A percentile compares a stretch with the other conserved stretches of the same genome.
These are phyloP conservation scores for Ceratocystis albifundus DNA, from an alignment of 2,329 filamentous ascomycete species.

Conservation along the genomic window DNA sequence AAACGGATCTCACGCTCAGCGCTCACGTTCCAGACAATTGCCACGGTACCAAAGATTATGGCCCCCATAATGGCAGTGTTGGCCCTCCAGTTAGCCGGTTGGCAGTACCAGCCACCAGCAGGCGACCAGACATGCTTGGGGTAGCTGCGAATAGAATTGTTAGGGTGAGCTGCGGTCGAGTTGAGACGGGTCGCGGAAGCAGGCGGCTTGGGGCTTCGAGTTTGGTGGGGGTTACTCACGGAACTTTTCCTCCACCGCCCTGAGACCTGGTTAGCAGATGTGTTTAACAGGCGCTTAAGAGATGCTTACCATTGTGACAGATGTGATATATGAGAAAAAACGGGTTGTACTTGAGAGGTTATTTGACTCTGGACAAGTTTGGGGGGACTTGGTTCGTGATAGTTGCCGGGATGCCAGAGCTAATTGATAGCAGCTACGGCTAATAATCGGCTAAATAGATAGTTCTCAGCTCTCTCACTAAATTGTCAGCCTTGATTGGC, in stretches of 20 bases:
- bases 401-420: slow-evolving; percentile 1
- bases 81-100: slow-evolving; percentile 85
- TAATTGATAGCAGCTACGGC: slow-evolving; percentile 12
- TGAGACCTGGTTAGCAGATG: background rate
- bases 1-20: slow-evolving; percentile 61
- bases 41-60: slow-evolving; percentile 56
- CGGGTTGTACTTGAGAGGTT: background rate
- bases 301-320: slow-evolving; percentile 1
- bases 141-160: slow-evolving; percentile 47
- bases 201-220: background rate
- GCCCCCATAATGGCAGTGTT: slow-evolving; percentile 72
- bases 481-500: slow-evolving; percentile 18
- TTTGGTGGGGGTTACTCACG: slow-evolving; percentile 16
- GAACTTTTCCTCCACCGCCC: slow-evolving; percentile 21
- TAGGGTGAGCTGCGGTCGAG: slow-evolving; percentile 1
- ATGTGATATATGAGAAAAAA: background rate
- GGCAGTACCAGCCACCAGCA: slow-evolving; percentile 91
- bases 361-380: background rate
- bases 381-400: background rate
- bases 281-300: background rate
- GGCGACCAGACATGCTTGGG: slow-evolving; percentile 99
- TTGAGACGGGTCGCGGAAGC: background rate
- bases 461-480: background rate
- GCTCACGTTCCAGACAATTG: slow-evolving; percentile 58
- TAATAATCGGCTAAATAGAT: slow-evolving; percentile 6